phyloP scores from a whole-genome alignment of 1,139 yeast species.

The Diutina catenulata region DNA sequence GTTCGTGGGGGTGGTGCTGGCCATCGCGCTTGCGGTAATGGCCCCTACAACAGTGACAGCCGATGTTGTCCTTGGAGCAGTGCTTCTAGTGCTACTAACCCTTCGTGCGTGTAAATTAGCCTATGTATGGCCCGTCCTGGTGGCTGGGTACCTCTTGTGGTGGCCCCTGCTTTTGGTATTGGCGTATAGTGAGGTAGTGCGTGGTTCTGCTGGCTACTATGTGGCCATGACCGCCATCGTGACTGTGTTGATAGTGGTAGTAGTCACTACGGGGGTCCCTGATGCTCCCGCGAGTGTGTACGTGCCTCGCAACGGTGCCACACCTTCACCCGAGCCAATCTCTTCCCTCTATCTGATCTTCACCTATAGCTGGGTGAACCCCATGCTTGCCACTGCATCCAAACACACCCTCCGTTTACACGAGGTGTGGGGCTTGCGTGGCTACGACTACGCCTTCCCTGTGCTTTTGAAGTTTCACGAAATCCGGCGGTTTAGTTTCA shows the following conservation, averaged over 20 bases:
- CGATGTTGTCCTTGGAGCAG: conserved; percentile 17
- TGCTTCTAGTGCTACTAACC: conserved; percentile 64
- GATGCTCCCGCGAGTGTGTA: conserved; percentile 49
- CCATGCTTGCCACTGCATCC: conserved; percentile 59
- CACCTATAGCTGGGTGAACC: conserved; percentile 69
- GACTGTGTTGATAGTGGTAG: conserved; percentile 29
- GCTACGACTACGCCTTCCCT: conserved; percentile 69
- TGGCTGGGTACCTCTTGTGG: conserved; percentile 26
- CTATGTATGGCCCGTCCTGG: conserved; percentile 36
- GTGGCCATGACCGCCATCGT: conserved; percentile 38
- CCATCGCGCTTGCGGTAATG: conserved; percentile 30
- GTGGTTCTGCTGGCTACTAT: conserved; percentile 5
- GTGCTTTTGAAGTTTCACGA: conserved; percentile 48
- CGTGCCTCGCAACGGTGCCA: conserved; percentile 36
- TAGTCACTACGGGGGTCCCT: conserved; percentile 50
- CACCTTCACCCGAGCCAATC: conserved; percentile 68
- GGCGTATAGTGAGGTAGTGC: background rate
- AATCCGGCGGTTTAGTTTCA: conserved; percentile 29
- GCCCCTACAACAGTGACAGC: conserved; percentile 24
- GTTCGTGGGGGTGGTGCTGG: conserved; percentile 29
- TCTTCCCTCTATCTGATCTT: conserved; percentile 50
- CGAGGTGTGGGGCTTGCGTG: conserved; percentile 79
- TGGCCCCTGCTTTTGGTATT: conserved; percentile 51
- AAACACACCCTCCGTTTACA: conserved; percentile 37
- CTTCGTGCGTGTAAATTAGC: conserved; percentile 41